Base-by-base conservation (phyloP, 139 green algal genomes). In the Micractinium conductrix region DNA sequence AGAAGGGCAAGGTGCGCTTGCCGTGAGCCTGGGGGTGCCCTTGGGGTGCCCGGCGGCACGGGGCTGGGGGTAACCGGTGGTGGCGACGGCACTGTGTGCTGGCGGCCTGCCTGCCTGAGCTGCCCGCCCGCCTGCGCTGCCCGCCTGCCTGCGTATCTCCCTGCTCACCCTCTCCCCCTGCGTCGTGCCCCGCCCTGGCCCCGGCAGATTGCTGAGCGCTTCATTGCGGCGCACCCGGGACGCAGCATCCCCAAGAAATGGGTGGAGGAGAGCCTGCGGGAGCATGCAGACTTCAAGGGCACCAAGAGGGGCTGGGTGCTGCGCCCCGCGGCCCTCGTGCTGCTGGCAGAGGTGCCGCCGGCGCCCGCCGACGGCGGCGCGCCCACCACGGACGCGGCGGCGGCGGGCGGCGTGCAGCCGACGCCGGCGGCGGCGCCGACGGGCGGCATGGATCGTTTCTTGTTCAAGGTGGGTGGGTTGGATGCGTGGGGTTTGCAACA, bases 171-270 rank as follows among this genome's bases (percentile, higher is more conserved):
- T n/a, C n/a, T n/a, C n/a, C n/a, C n/a, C n/a, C n/a, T n/a, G n/a
- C n/a, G n/a, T n/a, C n/a, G n/a, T n/a, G n/a, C n/a, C n/a, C n/a
- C n/a, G n/a, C n/a, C n/a, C 30, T 43, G 44, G 30, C 17, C 44
- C 44, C 68, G 28, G 44, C 78, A 83, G 78, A 74, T 83, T 28
- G 62, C 89, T 10, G 88, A 88, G 1, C 78, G 55, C 16, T 95
- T 94, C 83, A 33, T 90, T 8, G 83, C 88, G 24, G 78, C 84
- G 22, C 73, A 93, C 67, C 37, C 48, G 8, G 78, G 40, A 21
- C 68, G 69, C 37, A 89, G 87, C 63, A 40, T 91, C 14, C 72
- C 79, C 33, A 95, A 95, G 84, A 87, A 83, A 9, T 89, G 88
- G 75, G 82, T 93, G 44, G 83, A 82, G 10, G 88, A 80, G 42